phyloP scores from a whole-genome alignment of 108 stramenopile genomes.

The Nitzschia sp. region DNA sequence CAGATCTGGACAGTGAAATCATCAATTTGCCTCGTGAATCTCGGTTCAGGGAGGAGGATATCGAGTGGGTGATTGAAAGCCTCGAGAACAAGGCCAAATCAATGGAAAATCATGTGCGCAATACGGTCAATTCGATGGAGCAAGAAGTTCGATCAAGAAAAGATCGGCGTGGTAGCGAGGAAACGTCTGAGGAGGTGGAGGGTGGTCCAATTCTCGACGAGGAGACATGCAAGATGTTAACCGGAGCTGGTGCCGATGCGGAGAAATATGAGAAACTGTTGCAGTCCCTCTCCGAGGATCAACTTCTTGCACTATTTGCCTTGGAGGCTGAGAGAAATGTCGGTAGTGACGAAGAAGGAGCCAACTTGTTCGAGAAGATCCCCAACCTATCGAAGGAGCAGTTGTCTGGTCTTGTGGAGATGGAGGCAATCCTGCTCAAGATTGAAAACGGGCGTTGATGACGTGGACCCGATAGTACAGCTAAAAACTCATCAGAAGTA shows the following conservation, averaged over 20 bases:
- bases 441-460: constrained; percentile 7
- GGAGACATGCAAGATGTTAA: constrained; percentile 5
- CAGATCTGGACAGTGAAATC: constrained; percentile 33
- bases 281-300: constrained; percentile 30
- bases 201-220: constrained; percentile 19
- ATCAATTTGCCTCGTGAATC: constrained; percentile 39
- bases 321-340: constrained; percentile 12
- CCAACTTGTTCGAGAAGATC: constrained; percentile 47
- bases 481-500: too few species aligned
- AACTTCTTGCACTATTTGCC: constrained; percentile 31
- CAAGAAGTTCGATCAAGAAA: constrained; percentile 27
- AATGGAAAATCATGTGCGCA: constrained; percentile 31
- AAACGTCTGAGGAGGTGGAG: neutral
- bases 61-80: constrained; percentile 74
- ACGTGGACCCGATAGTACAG: too few species aligned
- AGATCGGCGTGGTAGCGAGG: constrained; percentile 11
- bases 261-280: constrained; percentile 32
- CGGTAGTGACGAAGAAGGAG: neutral
- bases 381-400: constrained; percentile 57
- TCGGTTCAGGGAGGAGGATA: constrained; percentile 62
- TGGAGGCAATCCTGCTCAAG: constrained; percentile 37
- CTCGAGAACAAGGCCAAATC: constrained; percentile 49
- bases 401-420: constrained; percentile 45
- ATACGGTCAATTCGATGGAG: constrained; percentile 26
- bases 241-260: constrained; percentile 18